Base-by-base conservation (phyloP, 2,329 filamentous ascomycete species). In the Diaporthe batatas region DNA sequence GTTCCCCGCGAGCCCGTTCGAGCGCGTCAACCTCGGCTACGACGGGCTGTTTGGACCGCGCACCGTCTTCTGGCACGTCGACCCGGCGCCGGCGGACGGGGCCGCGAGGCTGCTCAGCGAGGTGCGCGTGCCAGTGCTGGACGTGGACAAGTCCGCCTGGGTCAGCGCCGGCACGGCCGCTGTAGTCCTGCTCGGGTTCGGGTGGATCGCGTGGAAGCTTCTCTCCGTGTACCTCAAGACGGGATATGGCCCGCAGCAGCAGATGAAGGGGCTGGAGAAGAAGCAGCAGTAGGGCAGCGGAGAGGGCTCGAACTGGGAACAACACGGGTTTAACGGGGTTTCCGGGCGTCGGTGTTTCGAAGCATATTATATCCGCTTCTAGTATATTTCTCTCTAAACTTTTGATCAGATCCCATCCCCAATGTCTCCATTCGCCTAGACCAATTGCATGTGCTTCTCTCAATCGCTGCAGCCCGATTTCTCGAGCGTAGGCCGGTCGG, bases 11-110 rank as follows among this genome's bases (percentile, higher is more conserved):
- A 98, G 93, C 78, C 96, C 96, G 0, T 98, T 98, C 81, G 95
- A 98, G 80, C 87, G 94, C 7, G 84, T 87, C n/a, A 90, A 94
- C 79, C 78, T 98, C n/a, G 95, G 95, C 0, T 98, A 95, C 80
- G 96, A 98, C 76, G 89, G 88, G 0, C 82, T 97, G 11, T 98
- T 98, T 80, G 90, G 89, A 1, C 87, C 90, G 0, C 87, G 90
- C 65, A 97, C 94, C 0, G 87, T 94, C 79, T 98, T 98, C 80
- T 97, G 95, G 87, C 94, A 98, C 80, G 81, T 93, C 2, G 84
- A 86, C 47, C 91, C 92, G 1, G 79, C 78, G n/a, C 44, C 44
- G 76, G 69, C 1, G 4, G 78, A 78, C 8, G 77, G 77, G 42
- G 78, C 78, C 10, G 77, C 77, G 42, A 80, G 79, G 62, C 82